Evolutionary conservation across 257 asterid species (phyloP), one percentile per base, ranked within the genome.

Genomic region (Plantago elongata): DNA sequence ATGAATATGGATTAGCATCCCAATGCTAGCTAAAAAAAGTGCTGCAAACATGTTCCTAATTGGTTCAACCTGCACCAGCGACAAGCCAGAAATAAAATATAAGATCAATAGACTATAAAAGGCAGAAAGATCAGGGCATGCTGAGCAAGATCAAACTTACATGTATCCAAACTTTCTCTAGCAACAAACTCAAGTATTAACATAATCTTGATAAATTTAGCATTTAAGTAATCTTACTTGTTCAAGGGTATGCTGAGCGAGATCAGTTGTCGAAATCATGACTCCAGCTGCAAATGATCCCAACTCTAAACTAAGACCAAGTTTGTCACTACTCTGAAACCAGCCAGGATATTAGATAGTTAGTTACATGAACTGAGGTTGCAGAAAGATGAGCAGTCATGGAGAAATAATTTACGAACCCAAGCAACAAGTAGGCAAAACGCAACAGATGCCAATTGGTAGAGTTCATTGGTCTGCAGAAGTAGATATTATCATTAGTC

Each of bases 271-370:
- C 13, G 99, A 80, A 81, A 93, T 93, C 99, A 93, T 93, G 64
- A 89, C 97, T 64, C 99, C 97, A 66, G 99, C 99, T 69, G 95
- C 97, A 87, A 93, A 89, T 30, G 99, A 93, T 57, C 99, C 99
- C 95, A 93, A 75, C 74, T 93, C 99, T 66, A 93, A 75, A 80
- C 99, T 93, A 66, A 89, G 92, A 66, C 96, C 99, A n/a, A 93
- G 89, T 85, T 89, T 93, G 81, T 93, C 97, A 66, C 96, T 89
- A 83, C 92, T 82, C 97, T 93, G 99, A 69, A 92, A 75, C 71
- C 67, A 64, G 30, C 78, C 63, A 72, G 54, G 69, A 10, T 52
- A 57, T 55, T 62, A 58, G 57, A 70, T 30, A 57, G 43, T 74
- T 38, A 10, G 43, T 45, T 30, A 58, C 3, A 57, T 60, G 68